A percentile compares a stretch with the other conserved stretches of the same genome.
Conservation (phyloP, 2,329 filamentous ascomycete genomes). For the Curvularia verruculosa region DNA sequence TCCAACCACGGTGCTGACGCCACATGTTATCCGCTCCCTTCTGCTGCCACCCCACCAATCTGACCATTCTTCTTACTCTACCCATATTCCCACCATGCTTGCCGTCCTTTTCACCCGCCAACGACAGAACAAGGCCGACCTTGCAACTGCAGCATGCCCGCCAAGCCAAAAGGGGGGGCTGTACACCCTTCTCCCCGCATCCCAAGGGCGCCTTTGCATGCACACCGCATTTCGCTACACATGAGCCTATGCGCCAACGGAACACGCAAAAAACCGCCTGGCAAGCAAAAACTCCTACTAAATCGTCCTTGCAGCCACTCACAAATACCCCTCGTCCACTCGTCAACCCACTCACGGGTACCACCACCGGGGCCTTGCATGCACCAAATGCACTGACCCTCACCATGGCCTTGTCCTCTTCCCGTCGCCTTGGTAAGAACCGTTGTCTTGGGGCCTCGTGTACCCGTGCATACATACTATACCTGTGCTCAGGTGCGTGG, state of each 20-base stretch:
- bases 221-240: slow-evolving; percentile 26
- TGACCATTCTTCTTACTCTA: not conserved
- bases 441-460: slow-evolving; percentile 10
- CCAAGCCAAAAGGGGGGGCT: slow-evolving; percentile 13
- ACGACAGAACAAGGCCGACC: not conserved
- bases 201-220: slow-evolving; percentile 15
- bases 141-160: slow-evolving; percentile 4
- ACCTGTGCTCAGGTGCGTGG: too few relatives aligned
- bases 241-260: not conserved
- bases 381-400: slow-evolving; percentile 21
- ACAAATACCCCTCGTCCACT: slow-evolving; percentile 7
- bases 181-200: slow-evolving; percentile 22
- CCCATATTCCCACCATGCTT: too few relatives aligned
- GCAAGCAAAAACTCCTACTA: not conserved
- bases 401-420: not conserved
- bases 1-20: not conserved
- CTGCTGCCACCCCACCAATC: not conserved
- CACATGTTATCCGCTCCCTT: not conserved
- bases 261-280: not conserved
- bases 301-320: slow-evolving; percentile 9
- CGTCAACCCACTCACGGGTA: not conserved
- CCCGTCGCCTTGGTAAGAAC: slow-evolving; percentile 14
- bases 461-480: too few relatives aligned
- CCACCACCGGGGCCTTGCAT: slow-evolving; percentile 1
- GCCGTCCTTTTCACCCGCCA: too few relatives aligned